A percentile compares a stretch with the other conserved stretches of the same genome.
Evolutionary conservation across 2,329 filamentous ascomycete species (phyloP).

Genomic region (Neonectria neomacrospora): DNA sequence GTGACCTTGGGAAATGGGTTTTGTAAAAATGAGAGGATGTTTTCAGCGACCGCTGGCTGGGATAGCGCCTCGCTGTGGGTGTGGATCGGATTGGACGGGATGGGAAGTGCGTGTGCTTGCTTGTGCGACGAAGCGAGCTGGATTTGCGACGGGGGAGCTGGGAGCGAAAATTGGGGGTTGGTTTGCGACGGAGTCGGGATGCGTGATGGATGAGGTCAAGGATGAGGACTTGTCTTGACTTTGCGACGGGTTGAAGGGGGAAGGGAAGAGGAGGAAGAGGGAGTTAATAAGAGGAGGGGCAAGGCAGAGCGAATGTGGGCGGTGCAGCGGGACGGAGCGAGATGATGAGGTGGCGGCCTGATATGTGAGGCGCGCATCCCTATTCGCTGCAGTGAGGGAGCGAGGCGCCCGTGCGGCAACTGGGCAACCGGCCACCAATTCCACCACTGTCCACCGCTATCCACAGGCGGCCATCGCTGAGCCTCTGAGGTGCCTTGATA

Average conservation of each 20-base stretch:
- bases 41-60: slow-evolving; percentile 63
- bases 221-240: slow-evolving; percentile 15
- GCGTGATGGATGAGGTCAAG: slow-evolving; percentile 7
- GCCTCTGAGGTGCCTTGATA: no score
- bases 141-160: slow-evolving; percentile 8
- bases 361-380: slow-evolving; percentile 10
- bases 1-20: slow-evolving; percentile 66
- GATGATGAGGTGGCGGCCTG: slow-evolving; percentile 6
- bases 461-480: no score
- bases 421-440: not conserved
- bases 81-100: slow-evolving; percentile 22
- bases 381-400: not conserved
- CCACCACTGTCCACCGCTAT: not conserved
- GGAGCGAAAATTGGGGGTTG: not conserved
- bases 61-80: slow-evolving; percentile 58
- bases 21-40: slow-evolving; percentile 50
- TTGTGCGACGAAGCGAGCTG: slow-evolving; percentile 24
- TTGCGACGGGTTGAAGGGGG: slow-evolving; percentile 12
- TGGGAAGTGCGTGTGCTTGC: slow-evolving; percentile 28
- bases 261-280: slow-evolving; percentile 33
- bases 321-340: slow-evolving; percentile 19
- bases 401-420: no score
- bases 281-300: slow-evolving; percentile 40
- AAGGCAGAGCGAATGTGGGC: slow-evolving; percentile 15
- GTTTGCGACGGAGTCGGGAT: slow-evolving; percentile 27